phyloP scores from a whole-genome alignment of 768 basidiomycete species.

The Kondoa malvinella region DNA sequence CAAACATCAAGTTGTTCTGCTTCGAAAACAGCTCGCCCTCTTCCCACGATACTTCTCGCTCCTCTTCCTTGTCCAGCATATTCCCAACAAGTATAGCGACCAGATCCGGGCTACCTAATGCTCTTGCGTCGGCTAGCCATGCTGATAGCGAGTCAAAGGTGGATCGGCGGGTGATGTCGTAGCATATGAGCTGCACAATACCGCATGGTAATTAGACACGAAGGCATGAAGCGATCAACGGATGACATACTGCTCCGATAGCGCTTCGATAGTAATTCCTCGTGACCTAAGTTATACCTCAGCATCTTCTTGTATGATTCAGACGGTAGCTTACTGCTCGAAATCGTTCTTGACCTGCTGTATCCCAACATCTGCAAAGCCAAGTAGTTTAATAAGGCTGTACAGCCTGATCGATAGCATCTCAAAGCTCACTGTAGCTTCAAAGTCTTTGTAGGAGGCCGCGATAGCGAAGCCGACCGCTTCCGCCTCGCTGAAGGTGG shows the following conservation, averaged over 20 bases:
- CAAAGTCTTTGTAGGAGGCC: slow-evolving; percentile 22
- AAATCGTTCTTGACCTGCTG: slow-evolving; percentile 98
- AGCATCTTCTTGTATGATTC: not conserved
- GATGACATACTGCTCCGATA: slow-evolving; percentile 20
- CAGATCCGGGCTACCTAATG: slow-evolving; percentile 77
- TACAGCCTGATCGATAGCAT: slow-evolving; percentile 90
- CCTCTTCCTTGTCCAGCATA: slow-evolving; percentile 2
- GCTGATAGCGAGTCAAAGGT: slow-evolving; percentile 66
- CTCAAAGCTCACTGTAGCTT: slow-evolving; percentile 97
- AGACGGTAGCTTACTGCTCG: slow-evolving; percentile 42
- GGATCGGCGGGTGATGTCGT: slow-evolving; percentile 43
- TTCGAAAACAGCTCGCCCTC: slow-evolving; percentile 93
- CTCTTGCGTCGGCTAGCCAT: slow-evolving; percentile 87
- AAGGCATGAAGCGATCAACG: not conserved
- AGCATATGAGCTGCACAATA: slow-evolving; percentile 32
- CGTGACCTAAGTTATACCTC: slow-evolving; percentile 41
- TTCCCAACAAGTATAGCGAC: slow-evolving; percentile 41
- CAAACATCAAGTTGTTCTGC: slow-evolving; percentile 44
- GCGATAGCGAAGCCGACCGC: slow-evolving; percentile 2
- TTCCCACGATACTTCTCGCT: slow-evolving; percentile 39
- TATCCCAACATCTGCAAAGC: slow-evolving; percentile 52
- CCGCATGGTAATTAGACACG: slow-evolving; percentile 73
- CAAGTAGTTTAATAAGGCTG: slow-evolving; percentile 38
- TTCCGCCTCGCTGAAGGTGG: slow-evolving; percentile 2
- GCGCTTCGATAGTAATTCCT: slow-evolving; percentile 76